Percentiles rank a stretch among this genome's conserved stretches.
Evolutionary conservation across 2,329 filamentous ascomycete genomes (phyloP).

Genomic region (Graphiopsis chlorocephala): DNA sequence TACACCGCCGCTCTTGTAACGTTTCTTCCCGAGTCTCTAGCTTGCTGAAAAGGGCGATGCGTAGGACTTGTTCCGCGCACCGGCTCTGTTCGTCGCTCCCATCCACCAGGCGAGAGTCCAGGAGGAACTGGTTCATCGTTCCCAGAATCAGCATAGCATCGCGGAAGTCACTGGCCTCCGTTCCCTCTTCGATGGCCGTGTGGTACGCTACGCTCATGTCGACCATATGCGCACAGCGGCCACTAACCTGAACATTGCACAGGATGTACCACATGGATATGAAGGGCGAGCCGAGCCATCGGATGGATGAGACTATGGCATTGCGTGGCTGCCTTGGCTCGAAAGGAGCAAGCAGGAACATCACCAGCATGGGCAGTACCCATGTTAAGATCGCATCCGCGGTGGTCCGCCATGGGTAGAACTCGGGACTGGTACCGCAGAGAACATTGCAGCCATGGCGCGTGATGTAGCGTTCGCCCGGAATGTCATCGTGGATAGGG

Average conservation of each 20-base stretch:
- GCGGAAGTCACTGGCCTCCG: background rate
- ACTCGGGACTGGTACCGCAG: background rate
- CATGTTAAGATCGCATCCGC: background rate
- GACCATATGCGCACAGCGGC: background rate
- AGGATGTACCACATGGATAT: background rate
- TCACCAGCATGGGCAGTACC: background rate
- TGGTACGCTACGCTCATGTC: background rate
- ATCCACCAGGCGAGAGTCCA: background rate
- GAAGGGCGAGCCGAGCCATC: background rate
- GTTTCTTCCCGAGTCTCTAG: background rate
- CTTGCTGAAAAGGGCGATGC: background rate
- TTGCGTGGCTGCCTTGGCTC: background rate
- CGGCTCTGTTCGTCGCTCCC: background rate
- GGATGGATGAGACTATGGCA: background rate
- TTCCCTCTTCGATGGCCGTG: background rate
- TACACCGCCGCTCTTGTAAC: background rate
- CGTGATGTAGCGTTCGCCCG: background rate
- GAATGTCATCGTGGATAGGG: background rate
- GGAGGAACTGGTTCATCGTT: background rate
- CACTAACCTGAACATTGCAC: background rate
- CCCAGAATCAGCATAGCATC: background rate
- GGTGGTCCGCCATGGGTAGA: background rate
- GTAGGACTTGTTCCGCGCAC: background rate
- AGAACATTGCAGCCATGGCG: background rate
- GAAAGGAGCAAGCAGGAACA: background rate